These are phyloP conservation scores for Calonectria fujianensis DNA, from an alignment of 2,329 filamentous ascomycete species.

Conservation along the genomic window DNA sequence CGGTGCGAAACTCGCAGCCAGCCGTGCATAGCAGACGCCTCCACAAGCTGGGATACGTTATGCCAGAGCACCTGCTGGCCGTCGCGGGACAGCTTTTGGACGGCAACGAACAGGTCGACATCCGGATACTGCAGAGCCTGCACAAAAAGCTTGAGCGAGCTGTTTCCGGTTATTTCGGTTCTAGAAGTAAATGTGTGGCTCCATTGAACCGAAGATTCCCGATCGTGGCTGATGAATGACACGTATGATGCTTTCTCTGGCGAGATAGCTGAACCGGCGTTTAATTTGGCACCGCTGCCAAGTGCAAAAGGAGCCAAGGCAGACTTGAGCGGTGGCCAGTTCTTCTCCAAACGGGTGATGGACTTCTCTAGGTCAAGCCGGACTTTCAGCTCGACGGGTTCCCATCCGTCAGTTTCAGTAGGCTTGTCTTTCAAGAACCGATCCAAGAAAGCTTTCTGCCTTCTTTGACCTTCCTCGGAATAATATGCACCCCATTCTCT, in stretches of 20 bases:
- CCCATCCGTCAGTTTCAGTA: slow-evolving; percentile 17
- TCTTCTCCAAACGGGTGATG: background rate
- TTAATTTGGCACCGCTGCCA: background rate
- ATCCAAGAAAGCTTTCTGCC: slow-evolving; percentile 24
- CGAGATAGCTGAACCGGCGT: background rate
- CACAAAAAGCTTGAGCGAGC: slow-evolving; percentile 23
- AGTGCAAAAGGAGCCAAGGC: background rate
- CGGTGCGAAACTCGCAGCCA: slow-evolving; percentile 28
- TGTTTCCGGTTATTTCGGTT: slow-evolving; percentile 22
- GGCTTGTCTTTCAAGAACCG: slow-evolving; percentile 20
- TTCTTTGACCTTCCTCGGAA: slow-evolving; percentile 4
- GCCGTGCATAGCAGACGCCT: slow-evolving; percentile 16
- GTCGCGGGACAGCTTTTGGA: slow-evolving; percentile 19
- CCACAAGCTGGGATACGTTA: slow-evolving; percentile 13
- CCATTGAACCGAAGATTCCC: background rate
- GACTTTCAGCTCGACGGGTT: slow-evolving; percentile 11
- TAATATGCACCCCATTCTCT: slow-evolving; percentile 33
- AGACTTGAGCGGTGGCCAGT: background rate
- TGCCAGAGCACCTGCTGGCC: slow-evolving; percentile 16
- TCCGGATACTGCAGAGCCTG: slow-evolving; percentile 23
- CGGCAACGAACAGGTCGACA: slow-evolving; percentile 19
- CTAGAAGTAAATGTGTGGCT: background rate
- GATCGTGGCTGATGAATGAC: slow-evolving; percentile 5
- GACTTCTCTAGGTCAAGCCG: slow-evolving; percentile 5
- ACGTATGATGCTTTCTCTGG: background rate